Evolutionary conservation across 2,329 filamentous ascomycete genomes (phyloP), one percentile per base, ranked within the genome.

Genomic region (Zymoseptoria passerinii): DNA sequence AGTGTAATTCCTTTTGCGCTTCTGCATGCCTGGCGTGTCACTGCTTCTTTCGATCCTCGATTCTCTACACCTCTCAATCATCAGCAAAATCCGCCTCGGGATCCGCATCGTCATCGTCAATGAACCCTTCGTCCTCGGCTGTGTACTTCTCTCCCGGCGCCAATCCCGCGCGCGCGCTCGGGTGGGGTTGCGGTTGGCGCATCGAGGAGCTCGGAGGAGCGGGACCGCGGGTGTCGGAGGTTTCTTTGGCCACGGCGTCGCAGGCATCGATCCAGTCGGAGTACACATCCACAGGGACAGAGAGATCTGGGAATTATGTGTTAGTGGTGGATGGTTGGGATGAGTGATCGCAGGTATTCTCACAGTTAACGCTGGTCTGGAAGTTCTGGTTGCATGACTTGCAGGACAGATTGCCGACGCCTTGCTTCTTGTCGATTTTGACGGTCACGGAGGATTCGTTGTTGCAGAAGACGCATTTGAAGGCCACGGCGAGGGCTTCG

Each of bases 181-280:
- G 52, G 59, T 56, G 27, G 44, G 27, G 55, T 56, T 55, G 49
- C 50, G 50, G 50, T 56, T 28, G 60, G 52, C 48, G 53, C 54
- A 52, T 50, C 13, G 51, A 59, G 48, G 56, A 51, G 54, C 52
- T 18, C 3, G 19, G 58, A 49, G n/a, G 27, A 20, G 53, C 53
- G n/a, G 50, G 28, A 28, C 18, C 61, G 40, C 61, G 61, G 28
- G 59, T 70, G 18, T 67, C 68, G 20, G 70, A 73, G 13, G 73
- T 75, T 18, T 85, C 80, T 69, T 88, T 86, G 16, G 85, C 85
- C 53, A 89, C 86, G 5, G 83, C 80, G 70, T 90, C 87, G 71
- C 86, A 89, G n/a, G 94, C 94, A 76, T 99, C 94, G 63, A 99
- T 90, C 94, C 94, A 99, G 74, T 97, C 94, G 29, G 90, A 89